These are phyloP conservation scores for Candida sakaeoensis DNA, from an alignment of 805 yeast genomes.

Conservation along the genomic window DNA sequence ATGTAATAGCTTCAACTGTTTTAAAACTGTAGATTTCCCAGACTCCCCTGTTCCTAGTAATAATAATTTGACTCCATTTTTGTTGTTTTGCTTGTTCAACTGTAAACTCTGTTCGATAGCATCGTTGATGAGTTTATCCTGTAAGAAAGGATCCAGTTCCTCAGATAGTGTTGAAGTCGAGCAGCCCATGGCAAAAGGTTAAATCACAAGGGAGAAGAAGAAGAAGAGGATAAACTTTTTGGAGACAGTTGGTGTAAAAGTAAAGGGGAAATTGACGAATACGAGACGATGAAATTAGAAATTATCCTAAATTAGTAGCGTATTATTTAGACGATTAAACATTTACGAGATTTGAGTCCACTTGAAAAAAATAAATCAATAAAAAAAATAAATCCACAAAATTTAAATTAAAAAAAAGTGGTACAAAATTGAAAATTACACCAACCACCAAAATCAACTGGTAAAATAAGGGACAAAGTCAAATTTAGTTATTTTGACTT, in stretches of 20 bases:
- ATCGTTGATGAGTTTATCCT: constrained; percentile 53
- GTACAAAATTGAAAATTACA: no score
- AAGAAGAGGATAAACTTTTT: not conserved
- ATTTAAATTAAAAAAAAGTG: no score
- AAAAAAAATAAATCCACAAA: not conserved
- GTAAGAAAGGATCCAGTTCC: constrained; percentile 46
- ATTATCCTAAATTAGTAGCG: no score
- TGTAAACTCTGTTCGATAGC: constrained; percentile 62
- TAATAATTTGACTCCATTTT: constrained; percentile 63
- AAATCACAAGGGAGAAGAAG: not conserved
- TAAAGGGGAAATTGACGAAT: no score
- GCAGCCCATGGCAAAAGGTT: constrained; percentile 66
- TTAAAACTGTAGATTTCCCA: constrained; percentile 89
- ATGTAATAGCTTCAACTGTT: constrained; percentile 82
- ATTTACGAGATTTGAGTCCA: not conserved
- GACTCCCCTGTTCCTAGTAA: constrained; percentile 94
- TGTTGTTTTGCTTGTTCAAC: constrained; percentile 47
- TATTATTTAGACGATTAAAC: not conserved
- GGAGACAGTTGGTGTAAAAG: no score
- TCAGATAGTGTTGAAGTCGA: constrained; percentile 45
- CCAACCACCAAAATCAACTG: no score
- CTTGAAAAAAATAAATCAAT: not conserved
- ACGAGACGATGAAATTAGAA: no score
- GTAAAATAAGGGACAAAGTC: no score
- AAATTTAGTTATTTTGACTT: no score